Conservation (phyloP, 2,329 filamentous ascomycete genomes). For the Cordyceps pruinosa region DNA sequence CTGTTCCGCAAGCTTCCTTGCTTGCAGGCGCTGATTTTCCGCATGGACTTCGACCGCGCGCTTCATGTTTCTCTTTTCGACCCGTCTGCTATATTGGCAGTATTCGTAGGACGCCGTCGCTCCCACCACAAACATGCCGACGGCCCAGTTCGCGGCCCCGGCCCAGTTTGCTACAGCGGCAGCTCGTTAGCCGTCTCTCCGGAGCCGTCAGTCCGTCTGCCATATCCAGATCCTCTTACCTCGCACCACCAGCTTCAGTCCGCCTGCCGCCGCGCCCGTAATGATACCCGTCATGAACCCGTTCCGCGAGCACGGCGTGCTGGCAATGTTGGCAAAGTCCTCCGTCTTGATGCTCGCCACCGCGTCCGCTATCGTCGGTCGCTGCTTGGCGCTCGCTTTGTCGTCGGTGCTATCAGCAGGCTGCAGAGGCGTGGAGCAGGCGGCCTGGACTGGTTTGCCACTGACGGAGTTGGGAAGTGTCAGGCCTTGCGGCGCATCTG, state of each 20-base stretch:
- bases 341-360: slow-evolving; percentile 59
- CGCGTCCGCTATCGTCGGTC: slow-evolving; percentile 47
- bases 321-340: slow-evolving; percentile 67
- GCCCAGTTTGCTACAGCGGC: slow-evolving; percentile 8
- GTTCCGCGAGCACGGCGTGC: slow-evolving; percentile 77
- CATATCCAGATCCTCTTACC: slow-evolving; percentile 45
- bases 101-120: slow-evolving; percentile 75
- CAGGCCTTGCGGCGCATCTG: not conserved
- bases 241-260: slow-evolving; percentile 64
- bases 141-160: slow-evolving; percentile 75
- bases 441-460: slow-evolving; percentile 2
- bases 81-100: slow-evolving; percentile 66
- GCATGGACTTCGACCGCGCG: slow-evolving; percentile 63
- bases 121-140: slow-evolving; percentile 64
- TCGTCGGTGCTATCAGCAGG: slow-evolving; percentile 13
- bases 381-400: slow-evolving; percentile 19
- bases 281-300: slow-evolving; percentile 78
- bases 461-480: slow-evolving; percentile 6
- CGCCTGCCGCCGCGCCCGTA: slow-evolving; percentile 68
- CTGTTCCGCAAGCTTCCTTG: slow-evolving; percentile 28
- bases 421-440: slow-evolving; percentile 6
- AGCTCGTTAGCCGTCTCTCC: not conserved
- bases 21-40: slow-evolving; percentile 45
- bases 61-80: slow-evolving; percentile 78
- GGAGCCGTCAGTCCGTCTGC: not conserved